These are phyloP conservation scores for Cyberlindnera misumaiensis DNA, from an alignment of 805 yeast genomes.

Conservation along the genomic window DNA sequence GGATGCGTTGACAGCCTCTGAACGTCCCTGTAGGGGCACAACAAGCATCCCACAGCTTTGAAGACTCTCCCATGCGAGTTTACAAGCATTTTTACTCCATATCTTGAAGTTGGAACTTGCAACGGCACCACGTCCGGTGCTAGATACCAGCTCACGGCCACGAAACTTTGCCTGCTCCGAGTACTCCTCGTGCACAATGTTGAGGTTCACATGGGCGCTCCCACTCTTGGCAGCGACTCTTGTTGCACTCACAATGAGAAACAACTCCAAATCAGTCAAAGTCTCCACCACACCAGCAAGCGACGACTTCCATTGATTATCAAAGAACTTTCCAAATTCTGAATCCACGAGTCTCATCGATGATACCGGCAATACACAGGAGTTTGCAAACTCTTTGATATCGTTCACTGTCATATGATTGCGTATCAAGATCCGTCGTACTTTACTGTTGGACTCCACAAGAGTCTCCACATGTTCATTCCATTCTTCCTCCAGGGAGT, in stretches of 20 bases:
- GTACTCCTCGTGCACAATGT: conserved; percentile 74
- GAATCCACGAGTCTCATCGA: conserved; percentile 21
- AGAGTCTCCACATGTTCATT: conserved; percentile 31
- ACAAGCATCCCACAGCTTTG: conserved; percentile 20
- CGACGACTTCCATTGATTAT: conserved; percentile 24
- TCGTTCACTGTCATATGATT: conserved; percentile 58
- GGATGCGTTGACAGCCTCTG: conserved; percentile 12
- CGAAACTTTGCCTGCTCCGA: conserved; percentile 40
- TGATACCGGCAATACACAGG: conserved; percentile 37
- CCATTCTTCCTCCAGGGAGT: conserved; percentile 34
- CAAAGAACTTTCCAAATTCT: conserved; percentile 21
- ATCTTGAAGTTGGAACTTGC: conserved; percentile 36
- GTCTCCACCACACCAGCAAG: conserved; percentile 24
- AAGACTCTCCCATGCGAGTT: conserved; percentile 70
- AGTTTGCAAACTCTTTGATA: conserved; percentile 41
- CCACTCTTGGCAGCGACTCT: conserved; percentile 57
- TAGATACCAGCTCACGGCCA: conserved; percentile 30
- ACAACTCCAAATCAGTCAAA: conserved; percentile 65
- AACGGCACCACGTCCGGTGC: conserved; percentile 19
- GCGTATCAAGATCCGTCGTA: conserved; percentile 32
- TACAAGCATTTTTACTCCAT: conserved; percentile 56
- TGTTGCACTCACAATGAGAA: conserved; percentile 68
- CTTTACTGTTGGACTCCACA: conserved; percentile 24
- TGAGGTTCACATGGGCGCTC: conserved; percentile 61
- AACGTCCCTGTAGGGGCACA: conserved; percentile 8